Evolutionary conservation across 1,284 basidiomycete genomes (phyloP), one percentile per base, ranked within the genome.

Genomic region (Heterobasidion irregulare): DNA sequence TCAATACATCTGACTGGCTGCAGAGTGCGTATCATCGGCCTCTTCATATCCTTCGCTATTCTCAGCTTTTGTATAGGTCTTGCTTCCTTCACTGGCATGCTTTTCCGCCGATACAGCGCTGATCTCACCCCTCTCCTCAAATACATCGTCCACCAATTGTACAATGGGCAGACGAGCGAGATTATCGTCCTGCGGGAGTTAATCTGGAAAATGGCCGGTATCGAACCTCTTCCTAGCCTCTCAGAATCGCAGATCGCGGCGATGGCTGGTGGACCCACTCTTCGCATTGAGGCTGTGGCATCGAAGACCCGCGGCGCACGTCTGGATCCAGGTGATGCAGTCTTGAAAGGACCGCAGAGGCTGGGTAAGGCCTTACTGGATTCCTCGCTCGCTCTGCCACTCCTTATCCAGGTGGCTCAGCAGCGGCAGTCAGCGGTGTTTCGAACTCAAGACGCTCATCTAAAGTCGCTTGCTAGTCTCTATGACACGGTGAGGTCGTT

Each of bases 171-270:
- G 66, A 84, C 89, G 1, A 89, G 91, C 16, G 97, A 98, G 64
- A 83, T 99, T 48, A 80, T 96, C 36, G 90, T 99, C 38, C 75
- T 99, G 19, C 84, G 91, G 47, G 94, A 98, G 66, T 74, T 99
- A 53, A 91, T 99, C 56, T 89, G 86, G 76, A 92, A 94, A 67
- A 98, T 98, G 93, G 88, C 92, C 4, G 94, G 92, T 5, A 92
- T 98, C 59, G 90, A 98, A 65, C 91, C 92, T 9, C 75, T 98
- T 51, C 90, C 91, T 1, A 92, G 86, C 67, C 75, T 98, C 47
- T 92, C 93, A 1, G 92, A 97, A 59, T 77, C 84, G 0, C 95
- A 99, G 68, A 83, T 99, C 50, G 71, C 80, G 36, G 92, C 92
- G 1, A 93, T 97, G 79, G 89, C 91, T 2, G 93, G 95, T 54